Evolutionary conservation across 2,329 filamentous ascomycete genomes (phyloP), one percentile per base, ranked within the genome.

Genomic region (Endocalyx cinctus): DNA sequence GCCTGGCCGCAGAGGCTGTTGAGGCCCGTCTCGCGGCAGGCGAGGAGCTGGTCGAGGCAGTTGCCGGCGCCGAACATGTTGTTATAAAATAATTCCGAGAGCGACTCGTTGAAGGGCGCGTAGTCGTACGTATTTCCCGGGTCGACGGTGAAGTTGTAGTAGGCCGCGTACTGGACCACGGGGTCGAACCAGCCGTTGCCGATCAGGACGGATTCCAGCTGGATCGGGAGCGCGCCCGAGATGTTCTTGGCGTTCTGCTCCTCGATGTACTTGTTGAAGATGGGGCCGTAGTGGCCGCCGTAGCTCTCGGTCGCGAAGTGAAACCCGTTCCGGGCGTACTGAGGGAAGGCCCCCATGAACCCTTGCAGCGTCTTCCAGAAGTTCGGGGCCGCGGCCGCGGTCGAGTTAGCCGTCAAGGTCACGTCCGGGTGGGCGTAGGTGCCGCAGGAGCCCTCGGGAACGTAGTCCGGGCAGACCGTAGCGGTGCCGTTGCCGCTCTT

Each of bases 301-400:
- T 76, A 77, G 25, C 63, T 70, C 50, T 78, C 74, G 0, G 70
- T 74, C 1, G 72, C 60, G 43, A 78, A 74, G 46, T 70, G 67
- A 46, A 78, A 71, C 0, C 66, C 67, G 27, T 67, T 59, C 14
- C 67, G 57, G 0, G 64, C 58, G 44, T 70, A 70, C 37, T 69
- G 50, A 2, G 66, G 75, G 48, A 80, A 79, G 1, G 67, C 75
- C 3, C 75, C 75, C 67, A 78, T 75, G 54, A 81, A 80, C 1
- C 74, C 75, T 47, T 79, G 76, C 17, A 79, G 49, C 1, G 72
- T 74, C 52, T 70, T 74, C 71, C 72, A 80, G 59, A 80, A 74
- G 34, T 70, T 71, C 2, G 72, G 72, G 4, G 75, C 75, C 3
- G 74, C 74, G 34, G 54, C 59, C 12, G 58, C 44, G 2, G 74